Evolutionary conservation across 352 stramenopile species (phyloP).

Genomic region (Pythium oligandrum): DNA sequence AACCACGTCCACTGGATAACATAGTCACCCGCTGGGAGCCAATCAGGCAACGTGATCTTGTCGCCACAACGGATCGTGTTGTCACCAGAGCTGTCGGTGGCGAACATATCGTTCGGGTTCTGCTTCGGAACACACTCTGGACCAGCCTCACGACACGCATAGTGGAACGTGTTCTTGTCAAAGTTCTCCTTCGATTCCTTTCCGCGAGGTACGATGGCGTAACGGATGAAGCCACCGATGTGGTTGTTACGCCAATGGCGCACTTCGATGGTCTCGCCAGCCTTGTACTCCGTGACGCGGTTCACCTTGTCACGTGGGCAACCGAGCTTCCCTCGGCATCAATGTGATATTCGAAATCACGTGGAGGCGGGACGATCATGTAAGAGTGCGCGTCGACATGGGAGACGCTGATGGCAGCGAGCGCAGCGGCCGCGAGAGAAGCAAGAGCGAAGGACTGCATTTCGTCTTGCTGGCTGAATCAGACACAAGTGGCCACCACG

Average conservation of each 20-base stretch:
- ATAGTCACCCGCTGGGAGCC: constrained; percentile 12
- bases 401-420: background rate
- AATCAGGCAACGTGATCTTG: constrained; percentile 18
- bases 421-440: too few species aligned
- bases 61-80: constrained; percentile 10
- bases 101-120: constrained; percentile 3
- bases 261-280: constrained; percentile 20
- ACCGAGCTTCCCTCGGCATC: constrained; percentile 2
- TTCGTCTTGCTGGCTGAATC: too few species aligned
- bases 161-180: constrained; percentile 23
- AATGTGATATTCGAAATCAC: constrained; percentile 1
- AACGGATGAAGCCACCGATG: constrained; percentile 25
- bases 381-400: constrained; percentile 8
- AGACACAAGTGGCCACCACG: too few species aligned
- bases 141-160: constrained; percentile 22
- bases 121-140: constrained; percentile 10
- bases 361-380: constrained; percentile 5
- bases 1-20: constrained; percentile 18
- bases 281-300: constrained; percentile 6
- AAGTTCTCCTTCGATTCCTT: constrained; percentile 18
- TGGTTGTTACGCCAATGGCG: constrained; percentile 30
- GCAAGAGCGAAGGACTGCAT: too few species aligned
- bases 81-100: constrained; percentile 4
- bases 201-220: constrained; percentile 13
- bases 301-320: constrained; percentile 11